Base-by-base conservation (phyloP, 805 yeast species). In the Candida morakotiae region DNA sequence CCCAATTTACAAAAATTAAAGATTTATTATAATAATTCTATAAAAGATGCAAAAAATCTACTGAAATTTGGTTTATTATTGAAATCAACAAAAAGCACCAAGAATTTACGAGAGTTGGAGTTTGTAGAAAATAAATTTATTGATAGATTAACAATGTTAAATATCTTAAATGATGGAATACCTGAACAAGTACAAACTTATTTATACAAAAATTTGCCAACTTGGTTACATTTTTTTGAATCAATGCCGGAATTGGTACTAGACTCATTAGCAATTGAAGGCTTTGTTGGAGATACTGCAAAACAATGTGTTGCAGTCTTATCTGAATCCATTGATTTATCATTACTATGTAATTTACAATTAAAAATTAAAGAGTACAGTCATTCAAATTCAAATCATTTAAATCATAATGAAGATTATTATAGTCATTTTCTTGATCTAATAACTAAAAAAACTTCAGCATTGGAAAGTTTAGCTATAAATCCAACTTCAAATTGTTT, bases 401-500 rank as follows among this genome's bases (percentile, higher is more conserved):
- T 16, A 14, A 16, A 13, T 14, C n/a, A 6, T 7, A 22, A 16
- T 11, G 19, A 21, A 21, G n/a, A 8, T 8, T 5, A 7, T 3
- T 22, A 16, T 16, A 17, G 6, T 23, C 8, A 23, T 9, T 34
- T 34, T n/a, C 11, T 34, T 6, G 20, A 25, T 11, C 23, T 32
- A n/a, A 16, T 34, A 3, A 26, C 37, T 14, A 13, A 16, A 18
- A 27, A 34, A 16, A 26, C 37, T 14, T 26, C 31, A 10, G 18
- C 30, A n/a, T 26, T 34, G 9, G 28, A 34, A 34, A 34, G 37
- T 15, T 26, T 34, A 14, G 37, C 31, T 6, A 20, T 34, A 3
- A 34, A 34, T 15, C 37, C 37, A 26, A 26, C 37, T n/a, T 34
- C 8, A 5, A 15, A 34, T 26, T 34, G 37, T 34, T 26, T 34